Evolutionary conservation across 2,329 filamentous ascomycete species (phyloP), one percentile per base, ranked within the genome.

Genomic region (Diplodia intermedia): DNA sequence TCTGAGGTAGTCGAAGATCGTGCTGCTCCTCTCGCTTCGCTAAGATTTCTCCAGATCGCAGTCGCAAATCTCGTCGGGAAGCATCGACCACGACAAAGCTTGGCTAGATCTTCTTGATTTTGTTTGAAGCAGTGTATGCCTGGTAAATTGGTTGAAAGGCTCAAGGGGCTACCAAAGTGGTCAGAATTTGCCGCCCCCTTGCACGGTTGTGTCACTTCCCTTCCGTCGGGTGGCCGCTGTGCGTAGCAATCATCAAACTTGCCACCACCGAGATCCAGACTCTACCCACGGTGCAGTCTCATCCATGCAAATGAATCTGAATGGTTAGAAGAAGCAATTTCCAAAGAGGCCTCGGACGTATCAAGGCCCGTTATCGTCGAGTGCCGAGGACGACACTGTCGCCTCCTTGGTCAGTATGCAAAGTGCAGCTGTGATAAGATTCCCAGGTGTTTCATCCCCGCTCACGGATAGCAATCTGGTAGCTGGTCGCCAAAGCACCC

Each of bases 391-490:
- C 43, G 1, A 47, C 14, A n/a, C n/a, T 47, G n/a, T 47, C 20
- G n/a, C 43, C 43, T 47, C 43, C 43, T n/a, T 20, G 43, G 33
- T 11, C 43, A 47, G 43, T 47, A 47, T n/a, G 18, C 33, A 11
- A 36, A 11, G 33, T 12, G 9, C 33, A 9, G 9, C 40, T n/a
- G 6, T 47, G 40, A n/a, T n/a, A 47, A 20, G 43, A 47, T n/a
- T 9, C 43, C 43, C 43, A 47, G 40, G 18, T 18, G 54, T 56
- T 56, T 56, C 54, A 56, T 33, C 31, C 18, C 26, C 33, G 26
- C 33, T 38, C 54, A 56, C 54, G 54, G 54, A 38, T 23, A 20
- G 18, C 31, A 20, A n/a, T 20, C 36, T 56, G 54, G 33, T 23
- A 56, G 29, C 20, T 12, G n/a, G 7, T 5, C 8, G 29, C 11